Base-by-base conservation (phyloP, 371 early-diverging fungal species). In the Capillidium rhysosporum region DNA sequence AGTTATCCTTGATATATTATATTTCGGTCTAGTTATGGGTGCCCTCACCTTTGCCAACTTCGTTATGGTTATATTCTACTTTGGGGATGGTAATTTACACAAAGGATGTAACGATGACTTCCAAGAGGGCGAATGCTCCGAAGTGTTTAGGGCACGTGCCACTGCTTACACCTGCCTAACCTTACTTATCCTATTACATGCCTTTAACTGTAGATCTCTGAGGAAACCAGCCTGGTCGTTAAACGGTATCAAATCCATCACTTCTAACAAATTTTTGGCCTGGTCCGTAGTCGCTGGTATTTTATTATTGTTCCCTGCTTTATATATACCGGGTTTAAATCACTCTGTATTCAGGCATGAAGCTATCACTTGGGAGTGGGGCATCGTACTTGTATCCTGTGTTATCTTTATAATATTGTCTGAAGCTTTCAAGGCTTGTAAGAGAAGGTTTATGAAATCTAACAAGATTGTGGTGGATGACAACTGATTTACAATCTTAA, bases 341-440 rank as follows among this genome's bases (percentile, higher is more conserved):
- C 70, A 69, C 24, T 54, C 63, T 16, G 77, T 81, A 40, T 83
- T 86, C 57, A 76, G 71, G 60, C 80, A 85, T 52, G 57, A 61
- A 30, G 63, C 68, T 34, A 76, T 85, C 30, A 64, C 68, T 41
- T 82, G 79, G 76, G 84, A 86, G 64, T 85, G 86, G 86, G 82
- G 77, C 9, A 61, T 80, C 51, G 79, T 82, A 24, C 60, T 65
- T 31, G 70, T 70, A 12, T 70, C 77, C 26, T 57, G 72, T 34
- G 39, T 82, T 7, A 59, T 78, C 12, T 83, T 79, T 59, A 67
- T 76, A 9, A 57, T 61, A 7, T 28, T 80, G 40, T 72, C 68
- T 14, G 86, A 85, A 59, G 23, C 67, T 1, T 77, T 68, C 53
- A 75, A 75, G 61, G 59, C 56, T 28, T 43, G 60, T 49, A 62